Conservation (phyloP, 2,329 filamentous ascomycete genomes). For the Xylaria sp. region DNA sequence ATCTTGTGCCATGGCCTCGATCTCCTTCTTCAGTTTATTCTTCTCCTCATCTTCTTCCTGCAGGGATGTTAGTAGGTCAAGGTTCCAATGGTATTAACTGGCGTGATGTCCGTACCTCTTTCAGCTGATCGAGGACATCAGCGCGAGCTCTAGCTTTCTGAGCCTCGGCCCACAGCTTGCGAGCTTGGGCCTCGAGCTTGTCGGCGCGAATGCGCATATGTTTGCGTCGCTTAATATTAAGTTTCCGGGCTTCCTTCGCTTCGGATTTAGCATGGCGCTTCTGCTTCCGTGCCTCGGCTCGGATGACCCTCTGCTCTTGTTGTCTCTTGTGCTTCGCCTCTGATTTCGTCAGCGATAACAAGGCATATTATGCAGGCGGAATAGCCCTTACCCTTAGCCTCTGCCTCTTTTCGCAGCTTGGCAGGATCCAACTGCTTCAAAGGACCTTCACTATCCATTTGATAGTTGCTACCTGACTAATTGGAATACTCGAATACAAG, state of each 20-base stretch:
- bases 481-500: not conserved
- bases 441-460: conserved; percentile 42
- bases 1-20: conserved; percentile 38
- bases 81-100: no score
- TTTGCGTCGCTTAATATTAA: conserved; percentile 49
- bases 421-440: conserved; percentile 43
- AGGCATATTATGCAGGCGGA: not conserved
- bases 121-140: conserved; percentile 44
- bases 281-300: conserved; percentile 51
- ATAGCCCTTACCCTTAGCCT: conserved; percentile 40
- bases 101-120: conserved; percentile 41
- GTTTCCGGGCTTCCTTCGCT: conserved; percentile 55
- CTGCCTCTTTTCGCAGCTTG: conserved; percentile 42
- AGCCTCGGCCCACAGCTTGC: conserved; percentile 56
- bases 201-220: conserved; percentile 55
- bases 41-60: conserved; percentile 47
- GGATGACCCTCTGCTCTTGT: conserved; percentile 44
- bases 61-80: conserved; percentile 16
- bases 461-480: conserved; percentile 1
- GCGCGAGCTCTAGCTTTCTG: conserved; percentile 50
- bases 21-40: conserved; percentile 42
- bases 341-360: conserved; percentile 38
- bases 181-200: conserved; percentile 55
- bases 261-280: conserved; percentile 53
- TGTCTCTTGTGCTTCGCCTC: conserved; percentile 48